A percentile compares a stretch with the other conserved stretches of the same genome.
Evolutionary conservation across 2,329 filamentous ascomycete species (phyloP).

Genomic region (Lachnellula subtilissima): DNA sequence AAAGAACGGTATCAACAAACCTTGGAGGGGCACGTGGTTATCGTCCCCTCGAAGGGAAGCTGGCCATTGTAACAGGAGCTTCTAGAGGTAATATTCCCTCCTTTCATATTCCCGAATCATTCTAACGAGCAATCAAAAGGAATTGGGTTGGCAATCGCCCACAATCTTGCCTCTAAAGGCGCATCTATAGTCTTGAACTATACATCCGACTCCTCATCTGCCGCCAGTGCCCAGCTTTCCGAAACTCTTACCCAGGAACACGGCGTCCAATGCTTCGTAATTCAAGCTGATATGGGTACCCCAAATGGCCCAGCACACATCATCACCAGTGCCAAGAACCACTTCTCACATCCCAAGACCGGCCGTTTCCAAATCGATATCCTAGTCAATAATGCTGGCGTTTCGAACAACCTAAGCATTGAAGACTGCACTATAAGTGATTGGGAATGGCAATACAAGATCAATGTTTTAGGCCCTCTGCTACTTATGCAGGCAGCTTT

Average conservation of each 20-base stretch:
- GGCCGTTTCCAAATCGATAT: slow-evolving; percentile 68
- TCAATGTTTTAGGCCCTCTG: slow-evolving; percentile 79
- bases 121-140: slow-evolving; percentile 43
- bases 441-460: slow-evolving; percentile 67
- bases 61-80: slow-evolving; percentile 74
- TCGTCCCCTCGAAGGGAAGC: slow-evolving; percentile 60
- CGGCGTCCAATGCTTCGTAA: slow-evolving; percentile 53
- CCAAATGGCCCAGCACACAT: slow-evolving; percentile 56
- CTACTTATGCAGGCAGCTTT: slow-evolving; percentile 70
- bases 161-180: slow-evolving; percentile 67
- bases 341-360: slow-evolving; percentile 47
- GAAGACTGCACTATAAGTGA: slow-evolving; percentile 58
- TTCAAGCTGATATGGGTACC: slow-evolving; percentile 68
- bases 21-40: slow-evolving; percentile 16
- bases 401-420: slow-evolving; percentile 59
- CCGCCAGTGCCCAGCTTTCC: slow-evolving; percentile 50
- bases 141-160: slow-evolving; percentile 61
- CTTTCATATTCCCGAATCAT: not conserved
- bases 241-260: slow-evolving; percentile 50
- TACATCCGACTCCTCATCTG: slow-evolving; percentile 55
- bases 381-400: slow-evolving; percentile 81
- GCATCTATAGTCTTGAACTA: slow-evolving; percentile 60
- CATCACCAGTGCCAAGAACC: slow-evolving; percentile 52
- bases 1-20: slow-evolving; percentile 14
- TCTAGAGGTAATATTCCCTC: slow-evolving; percentile 57